Conservation (phyloP, 371 early-diverging fungal species). For the Zychaea mexicana region DNA sequence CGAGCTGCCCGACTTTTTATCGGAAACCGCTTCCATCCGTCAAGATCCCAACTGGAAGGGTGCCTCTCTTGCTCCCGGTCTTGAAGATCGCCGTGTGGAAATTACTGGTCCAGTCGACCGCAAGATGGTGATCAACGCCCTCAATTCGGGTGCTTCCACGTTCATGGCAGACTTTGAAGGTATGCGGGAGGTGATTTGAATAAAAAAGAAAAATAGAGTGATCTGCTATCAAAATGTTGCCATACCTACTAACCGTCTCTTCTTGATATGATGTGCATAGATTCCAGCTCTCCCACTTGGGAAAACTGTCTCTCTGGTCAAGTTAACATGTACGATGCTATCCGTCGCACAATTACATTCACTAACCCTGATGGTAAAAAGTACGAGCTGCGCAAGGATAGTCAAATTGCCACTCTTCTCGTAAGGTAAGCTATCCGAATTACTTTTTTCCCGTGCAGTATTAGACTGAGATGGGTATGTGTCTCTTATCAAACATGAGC, state of each 20-base stretch:
- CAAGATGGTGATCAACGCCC: slow-evolving; percentile 98
- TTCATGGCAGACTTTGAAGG: slow-evolving; percentile 98
- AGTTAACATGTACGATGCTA: slow-evolving; percentile 90
- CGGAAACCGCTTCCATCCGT: slow-evolving; percentile 89
- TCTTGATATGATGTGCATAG: slow-evolving; percentile 51
- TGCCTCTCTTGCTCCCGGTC: slow-evolving; percentile 88
- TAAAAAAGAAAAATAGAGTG: neutral
- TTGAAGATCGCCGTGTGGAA: slow-evolving; percentile 92
- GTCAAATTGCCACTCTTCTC: slow-evolving; percentile 82
- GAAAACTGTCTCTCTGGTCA: slow-evolving; percentile 85
- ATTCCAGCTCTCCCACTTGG: slow-evolving; percentile 93
- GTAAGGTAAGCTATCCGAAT: slow-evolving; percentile 64
- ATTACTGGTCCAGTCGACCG: slow-evolving; percentile 98
- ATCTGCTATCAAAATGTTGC: too few relatives aligned
- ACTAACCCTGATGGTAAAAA: slow-evolving; percentile 88
- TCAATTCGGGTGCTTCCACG: slow-evolving; percentile 90
- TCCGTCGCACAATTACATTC: slow-evolving; percentile 80
- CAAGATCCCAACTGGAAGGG: slow-evolving; percentile 88
- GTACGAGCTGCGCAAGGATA: slow-evolving; percentile 84
- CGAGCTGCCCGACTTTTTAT: slow-evolving; percentile 85
- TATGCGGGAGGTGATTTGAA: slow-evolving; percentile 29
- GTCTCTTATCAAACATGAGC: too few relatives aligned
- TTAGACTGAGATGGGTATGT: too few relatives aligned
- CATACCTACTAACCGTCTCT: too few relatives aligned
- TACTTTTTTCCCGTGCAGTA: too few relatives aligned